These are phyloP conservation scores for Eragrostis tef DNA, from an alignment of 202 grass and related monocot species.

Conservation along the genomic window DNA sequence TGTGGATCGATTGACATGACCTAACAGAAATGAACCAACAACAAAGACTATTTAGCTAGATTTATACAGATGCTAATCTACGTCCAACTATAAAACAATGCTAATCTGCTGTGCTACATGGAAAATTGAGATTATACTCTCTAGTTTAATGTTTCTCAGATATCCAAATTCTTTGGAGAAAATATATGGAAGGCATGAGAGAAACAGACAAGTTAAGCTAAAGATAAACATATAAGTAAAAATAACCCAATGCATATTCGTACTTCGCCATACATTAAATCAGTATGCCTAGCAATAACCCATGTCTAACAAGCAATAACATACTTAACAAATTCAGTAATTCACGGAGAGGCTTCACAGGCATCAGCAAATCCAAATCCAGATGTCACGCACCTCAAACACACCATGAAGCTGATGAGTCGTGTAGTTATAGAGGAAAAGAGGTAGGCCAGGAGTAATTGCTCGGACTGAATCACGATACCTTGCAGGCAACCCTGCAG, in stretches of 20 bases:
- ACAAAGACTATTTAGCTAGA: slow-evolving; percentile 6
- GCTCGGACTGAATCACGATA: slow-evolving; percentile 99
- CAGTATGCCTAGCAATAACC: background rate
- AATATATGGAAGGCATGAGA: background rate
- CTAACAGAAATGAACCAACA: slow-evolving; percentile 14
- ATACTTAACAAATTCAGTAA: background rate
- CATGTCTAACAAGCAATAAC: background rate
- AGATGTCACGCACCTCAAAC: slow-evolving; percentile 72
- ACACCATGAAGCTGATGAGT: slow-evolving; percentile 98
- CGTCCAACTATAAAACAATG: background rate
- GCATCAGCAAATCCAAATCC: slow-evolving; percentile 24
- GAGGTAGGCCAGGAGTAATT: slow-evolving; percentile 96
- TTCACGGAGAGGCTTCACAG: background rate
- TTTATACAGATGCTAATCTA: background rate
- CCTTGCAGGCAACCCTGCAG: slow-evolving; percentile 87
- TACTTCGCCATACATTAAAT: background rate
- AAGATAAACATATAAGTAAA: background rate
- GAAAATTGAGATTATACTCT: background rate
- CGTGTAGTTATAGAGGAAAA: slow-evolving; percentile 98
- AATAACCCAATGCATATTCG: background rate
- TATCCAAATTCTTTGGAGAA: background rate
- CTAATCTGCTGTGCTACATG: background rate
- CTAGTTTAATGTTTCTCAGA: background rate
- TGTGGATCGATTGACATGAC: background rate
- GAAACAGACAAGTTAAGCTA: background rate